A percentile compares a stretch with the other conserved stretches of the same genome.
Evolutionary conservation across 495 filamentous ascomycete species (phyloP).

Genomic region (Poronia punctata): DNA sequence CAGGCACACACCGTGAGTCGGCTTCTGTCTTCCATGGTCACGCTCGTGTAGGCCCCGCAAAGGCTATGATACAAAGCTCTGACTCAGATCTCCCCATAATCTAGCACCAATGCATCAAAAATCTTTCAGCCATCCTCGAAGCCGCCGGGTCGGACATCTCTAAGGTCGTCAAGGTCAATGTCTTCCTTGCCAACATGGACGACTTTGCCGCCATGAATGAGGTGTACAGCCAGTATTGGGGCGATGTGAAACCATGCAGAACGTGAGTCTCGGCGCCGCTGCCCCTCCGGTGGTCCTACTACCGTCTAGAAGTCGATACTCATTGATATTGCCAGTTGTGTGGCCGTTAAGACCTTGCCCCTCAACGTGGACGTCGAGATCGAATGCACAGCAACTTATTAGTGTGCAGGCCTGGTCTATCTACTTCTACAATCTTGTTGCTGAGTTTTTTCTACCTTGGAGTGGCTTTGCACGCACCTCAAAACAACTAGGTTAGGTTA

Average conservation of each 20-base stretch:
- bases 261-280: slow-evolving; percentile 12
- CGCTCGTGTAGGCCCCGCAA: too few relatives aligned
- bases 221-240: slow-evolving; percentile 68
- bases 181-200: slow-evolving; percentile 64
- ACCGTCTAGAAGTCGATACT: neutral
- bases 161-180: slow-evolving; percentile 64
- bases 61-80: too few relatives aligned
- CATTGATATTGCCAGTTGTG: slow-evolving; percentile 52
- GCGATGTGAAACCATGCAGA: slow-evolving; percentile 56
- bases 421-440: neutral
- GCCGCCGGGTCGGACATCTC: slow-evolving; percentile 54
- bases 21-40: slow-evolving; percentile 12
- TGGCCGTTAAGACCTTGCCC: slow-evolving; percentile 69
- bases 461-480: too few relatives aligned
- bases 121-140: slow-evolving; percentile 57
- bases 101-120: slow-evolving; percentile 45
- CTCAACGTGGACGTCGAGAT: slow-evolving; percentile 74
- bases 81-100: too few relatives aligned
- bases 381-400: slow-evolving; percentile 50
- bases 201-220: slow-evolving; percentile 69
- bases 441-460: too few relatives aligned
- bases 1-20: slow-evolving; percentile 36
- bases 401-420: too few relatives aligned
- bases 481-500: too few relatives aligned
- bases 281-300: neutral